Conservation (phyloP, 257 asterid species). For the Solanum neorickii region DNA sequence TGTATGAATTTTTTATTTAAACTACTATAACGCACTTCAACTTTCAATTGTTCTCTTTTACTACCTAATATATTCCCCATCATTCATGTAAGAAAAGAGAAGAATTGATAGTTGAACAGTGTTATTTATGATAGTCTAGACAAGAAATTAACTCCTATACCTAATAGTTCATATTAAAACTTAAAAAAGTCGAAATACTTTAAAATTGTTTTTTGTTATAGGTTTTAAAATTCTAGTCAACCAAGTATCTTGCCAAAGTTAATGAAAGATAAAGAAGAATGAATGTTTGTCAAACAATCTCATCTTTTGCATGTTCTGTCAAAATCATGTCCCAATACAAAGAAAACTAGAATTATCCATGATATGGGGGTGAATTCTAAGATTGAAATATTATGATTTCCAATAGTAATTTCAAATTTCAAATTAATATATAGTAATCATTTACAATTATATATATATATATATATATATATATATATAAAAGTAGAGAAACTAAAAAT, state of each 20-base stretch:
- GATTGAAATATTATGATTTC: neutral
- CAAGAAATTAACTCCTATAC: neutral
- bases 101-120: too few relatives aligned
- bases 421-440: too few relatives aligned
- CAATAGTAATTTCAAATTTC: neutral
- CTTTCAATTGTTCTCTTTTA: too few relatives aligned
- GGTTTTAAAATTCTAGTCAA: neutral
- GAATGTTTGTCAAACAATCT: neutral
- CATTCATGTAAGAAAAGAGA: too few relatives aligned
- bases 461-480: too few relatives aligned
- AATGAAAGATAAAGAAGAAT: neutral
- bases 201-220: neutral
- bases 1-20: too few relatives aligned
- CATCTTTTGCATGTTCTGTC: neutral
- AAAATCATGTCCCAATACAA: neutral
- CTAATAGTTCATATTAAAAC: neutral
- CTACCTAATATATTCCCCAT: neutral
- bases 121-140: neutral
- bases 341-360: neutral
- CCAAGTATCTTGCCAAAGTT: neutral
- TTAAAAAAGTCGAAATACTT: neutral
- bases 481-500: too few relatives aligned
- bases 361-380: neutral
- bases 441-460: too few relatives aligned
- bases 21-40: neutral